Evolutionary conservation across 495 filamentous ascomycete species (phyloP), one percentile per base, ranked within the genome.

Genomic region (Rostrohypoxylon terebratum): DNA sequence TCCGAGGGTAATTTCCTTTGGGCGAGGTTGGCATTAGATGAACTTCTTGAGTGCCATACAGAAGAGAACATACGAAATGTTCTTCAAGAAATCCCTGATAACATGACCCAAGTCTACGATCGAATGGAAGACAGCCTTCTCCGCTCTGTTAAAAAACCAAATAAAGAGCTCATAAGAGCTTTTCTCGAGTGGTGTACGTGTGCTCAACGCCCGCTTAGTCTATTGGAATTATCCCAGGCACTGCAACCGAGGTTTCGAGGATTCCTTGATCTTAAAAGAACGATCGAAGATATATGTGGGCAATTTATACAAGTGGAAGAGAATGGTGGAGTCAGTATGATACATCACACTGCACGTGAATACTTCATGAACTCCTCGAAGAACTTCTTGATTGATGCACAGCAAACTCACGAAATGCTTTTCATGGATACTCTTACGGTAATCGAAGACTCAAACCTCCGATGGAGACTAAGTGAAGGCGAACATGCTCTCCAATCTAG

Each of bases 271-370:
- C 23, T 84, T 10, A 65, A 80, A 47, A 51, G 73, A 10, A 74
- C 82, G 0, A 70, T 83, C 14, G 31, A 60, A 5, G 71, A 78
- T 3, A 45, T 79, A 0, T 86, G 83, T 59, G 80, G 84, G 1
- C 76, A 78, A 0, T 81, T 86, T 18, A 59, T 85, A 1, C 65
- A 65, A 9, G 57, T 86, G 11, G 81, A 86, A 63, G 77, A 73
- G 14, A 45, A 69, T 0, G 61, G 45, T 2, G 68, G 78, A 20
- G 77, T 83, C 13, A 66, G 74, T 14, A 70, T 84, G 23, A 66
- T 85, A 18, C 84, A 86, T 66, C 73, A 82, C 42, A 85, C 82
- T 0, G 81, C 81, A 45, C 77, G 79, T 18, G 82, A 83, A 47
- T 83, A 80, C 50, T 64, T 83, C 8, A 59, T 78, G 1, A 67